These are phyloP conservation scores for Fraxinus velutina DNA, from an alignment of 305 asterid genomes.

Conservation along the genomic window DNA sequence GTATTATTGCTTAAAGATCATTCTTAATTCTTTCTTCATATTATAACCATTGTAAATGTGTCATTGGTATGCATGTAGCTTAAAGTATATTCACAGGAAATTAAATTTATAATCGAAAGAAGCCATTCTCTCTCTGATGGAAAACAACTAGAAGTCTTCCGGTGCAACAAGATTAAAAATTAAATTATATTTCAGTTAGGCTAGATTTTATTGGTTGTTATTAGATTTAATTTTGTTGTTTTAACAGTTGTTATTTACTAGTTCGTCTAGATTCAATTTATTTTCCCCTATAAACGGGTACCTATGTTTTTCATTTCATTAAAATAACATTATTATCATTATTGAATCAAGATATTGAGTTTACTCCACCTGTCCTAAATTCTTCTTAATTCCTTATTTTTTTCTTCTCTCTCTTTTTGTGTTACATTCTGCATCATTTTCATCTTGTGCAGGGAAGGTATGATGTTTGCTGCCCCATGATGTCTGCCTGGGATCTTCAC, in stretches of 20 bases:
- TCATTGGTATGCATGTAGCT: background rate
- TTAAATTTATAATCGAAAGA: background rate
- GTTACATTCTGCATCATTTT: background rate
- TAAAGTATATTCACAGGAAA: background rate
- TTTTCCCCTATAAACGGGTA: background rate
- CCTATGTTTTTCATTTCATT: background rate
- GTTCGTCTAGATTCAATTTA: background rate
- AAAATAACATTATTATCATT: background rate
- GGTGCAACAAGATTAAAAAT: background rate
- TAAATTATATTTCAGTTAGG: background rate
- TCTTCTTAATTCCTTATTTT: background rate
- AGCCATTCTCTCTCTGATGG: background rate
- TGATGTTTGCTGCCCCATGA: conserved; percentile 85
- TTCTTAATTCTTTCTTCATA: background rate
- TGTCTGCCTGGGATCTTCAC: conserved; percentile 99
- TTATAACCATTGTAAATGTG: background rate
- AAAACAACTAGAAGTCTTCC: background rate
- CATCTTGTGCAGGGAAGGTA: conserved; percentile 71
- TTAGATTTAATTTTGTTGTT: background rate
- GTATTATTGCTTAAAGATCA: background rate
- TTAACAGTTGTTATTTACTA: background rate
- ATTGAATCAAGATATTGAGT: background rate
- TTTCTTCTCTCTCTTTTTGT: background rate
- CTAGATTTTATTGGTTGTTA: background rate
- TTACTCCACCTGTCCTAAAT: background rate